Base-by-base conservation (phyloP, 352 stramenopile genomes). In the Globisporangium spiculum region DNA sequence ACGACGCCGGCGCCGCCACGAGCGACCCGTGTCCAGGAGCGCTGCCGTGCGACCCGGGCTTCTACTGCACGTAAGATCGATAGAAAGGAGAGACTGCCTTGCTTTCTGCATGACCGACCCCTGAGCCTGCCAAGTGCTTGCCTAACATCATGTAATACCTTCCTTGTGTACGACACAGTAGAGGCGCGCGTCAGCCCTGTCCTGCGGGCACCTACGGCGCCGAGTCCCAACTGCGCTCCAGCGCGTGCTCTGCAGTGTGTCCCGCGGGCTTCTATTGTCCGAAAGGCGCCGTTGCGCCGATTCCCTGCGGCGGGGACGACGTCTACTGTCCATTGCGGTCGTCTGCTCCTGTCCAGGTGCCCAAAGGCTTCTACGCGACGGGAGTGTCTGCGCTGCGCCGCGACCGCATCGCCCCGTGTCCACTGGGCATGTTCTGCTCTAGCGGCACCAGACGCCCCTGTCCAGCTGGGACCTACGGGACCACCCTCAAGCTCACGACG, bases 281-380 rank as follows among this genome's bases (percentile, higher is more conserved):
- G 2, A 41, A 65, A 64, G 83, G 74, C 32, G 83, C 75, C 0
- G 60, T 70, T 7, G 58, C 41, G 0, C 81, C 83, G 1, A 27
- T 85, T 7, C 65, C 76, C 30, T 96, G 86, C 63, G 83, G 81
- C 0, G 64, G 69, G 34, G 50, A 76, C 5, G 48, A 79, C 44
- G 20, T 66, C 10, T 95, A 87, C 65, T 96, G 89, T 62, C 82
- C 86, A 4, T n/a, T 88, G 0, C 69, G 83, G n/a, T 86, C 81
- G 9, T 44, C 26, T 0, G 54, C 63, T 16, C 74, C 85, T 20
- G 10, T 67, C 2, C 20, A 46, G 3, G 78, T 89, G 10, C 69
- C 71, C 34, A 48, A 64, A 1, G 77, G 75, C n/a, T 79, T 79
- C 71, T 93, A 85, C 68, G 77, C 83, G 4, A 60, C 83, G 50